Base-by-base conservation (phyloP, 148 eudicot species). In the Diospyros kaki region DNA sequence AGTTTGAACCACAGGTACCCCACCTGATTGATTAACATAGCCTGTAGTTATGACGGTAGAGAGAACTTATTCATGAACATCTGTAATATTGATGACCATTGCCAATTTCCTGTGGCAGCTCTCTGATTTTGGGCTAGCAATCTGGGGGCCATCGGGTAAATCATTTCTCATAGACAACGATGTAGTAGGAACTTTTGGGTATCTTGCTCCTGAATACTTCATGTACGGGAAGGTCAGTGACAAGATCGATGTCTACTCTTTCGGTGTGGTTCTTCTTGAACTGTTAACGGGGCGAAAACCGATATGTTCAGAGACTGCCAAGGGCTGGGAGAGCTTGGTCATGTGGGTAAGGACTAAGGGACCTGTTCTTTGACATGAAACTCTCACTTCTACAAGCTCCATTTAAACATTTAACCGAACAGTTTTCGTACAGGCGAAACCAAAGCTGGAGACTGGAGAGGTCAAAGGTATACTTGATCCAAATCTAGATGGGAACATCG, bases 211-310 rank as follows among this genome's bases (percentile, higher is more conserved):
- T 0, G 99, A 96, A 54, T 96, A 96, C 77, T 89, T 96, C 80
- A 93, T 96, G 99, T 96, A 96, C 78, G 99, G 99, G 0, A 91
- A 87, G 86, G 97, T 96, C 64, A 96, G 96, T 63, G 86, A 88
- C 83, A 96, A 96, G 83, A 81, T 96, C 0, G 99, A 96, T 70
- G 97, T 93, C 11, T 96, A 91, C 81, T 87, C 99, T 10, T 96
- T 88, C 5, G 99, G 99, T 3, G 99, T 96, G 70, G 98, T 93
- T 82, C 90, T 96, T 28, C 93, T 96, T 14, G 99, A 96, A 81
- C 73, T 96, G 69, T 73, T 96, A 42, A 82, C 99, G 0, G 97
- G 99, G 60, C 88, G 84, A 76, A 87, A 84, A 76, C 89, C 99
- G 4, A 93, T 96, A 76, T 79, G 80, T 48, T 78, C 73, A 5